Conservation (phyloP, 2,329 filamentous ascomycete genomes). For the Thelonectria blattea region DNA sequence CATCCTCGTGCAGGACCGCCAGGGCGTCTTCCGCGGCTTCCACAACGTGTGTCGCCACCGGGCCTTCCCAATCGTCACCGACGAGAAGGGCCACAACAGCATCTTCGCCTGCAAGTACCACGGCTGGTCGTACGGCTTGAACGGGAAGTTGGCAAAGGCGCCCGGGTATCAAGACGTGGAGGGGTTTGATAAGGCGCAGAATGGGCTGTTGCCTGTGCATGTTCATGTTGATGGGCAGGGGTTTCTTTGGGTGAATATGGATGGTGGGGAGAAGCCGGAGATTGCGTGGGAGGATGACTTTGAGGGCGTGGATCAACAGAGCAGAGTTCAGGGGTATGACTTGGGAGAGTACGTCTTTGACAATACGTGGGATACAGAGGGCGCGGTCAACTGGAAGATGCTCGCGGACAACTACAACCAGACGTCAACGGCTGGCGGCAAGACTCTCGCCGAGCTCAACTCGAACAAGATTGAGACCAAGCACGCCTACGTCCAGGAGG, state of each 20-base stretch:
- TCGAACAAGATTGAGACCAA: conserved; percentile 59
- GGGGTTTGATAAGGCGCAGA: conserved; percentile 62
- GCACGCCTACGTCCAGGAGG: conserved; percentile 57
- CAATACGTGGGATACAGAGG: conserved; percentile 62
- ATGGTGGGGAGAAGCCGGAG: conserved; percentile 52
- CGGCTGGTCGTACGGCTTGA: conserved; percentile 66
- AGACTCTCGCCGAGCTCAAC: conserved; percentile 61
- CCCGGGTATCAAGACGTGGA: conserved; percentile 62
- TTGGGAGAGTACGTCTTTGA: conserved; percentile 63
- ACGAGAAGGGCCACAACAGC: conserved; percentile 55
- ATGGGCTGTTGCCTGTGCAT: conserved; percentile 62
- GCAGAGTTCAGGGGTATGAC: conserved; percentile 52
- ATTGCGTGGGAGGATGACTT: conserved; percentile 61
- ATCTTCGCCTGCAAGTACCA: conserved; percentile 67
- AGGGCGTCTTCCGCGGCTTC: conserved; percentile 62
- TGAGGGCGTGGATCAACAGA: conserved; percentile 52
- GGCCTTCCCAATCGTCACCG: conserved; percentile 63
- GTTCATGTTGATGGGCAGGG: conserved; percentile 58
- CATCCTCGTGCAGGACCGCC: conserved; percentile 56
- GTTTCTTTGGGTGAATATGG: conserved; percentile 66
- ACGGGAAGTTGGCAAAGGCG: conserved; percentile 64
- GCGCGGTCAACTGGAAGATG: conserved; percentile 66
- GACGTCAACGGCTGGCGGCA: conserved; percentile 66
- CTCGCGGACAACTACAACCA: conserved; percentile 70
- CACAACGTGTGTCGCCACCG: conserved; percentile 69